Percentiles rank a stretch among this genome's conserved stretches.
Conservation (phyloP, 192 early-diverging fungal species). For the Podila horticola region DNA sequence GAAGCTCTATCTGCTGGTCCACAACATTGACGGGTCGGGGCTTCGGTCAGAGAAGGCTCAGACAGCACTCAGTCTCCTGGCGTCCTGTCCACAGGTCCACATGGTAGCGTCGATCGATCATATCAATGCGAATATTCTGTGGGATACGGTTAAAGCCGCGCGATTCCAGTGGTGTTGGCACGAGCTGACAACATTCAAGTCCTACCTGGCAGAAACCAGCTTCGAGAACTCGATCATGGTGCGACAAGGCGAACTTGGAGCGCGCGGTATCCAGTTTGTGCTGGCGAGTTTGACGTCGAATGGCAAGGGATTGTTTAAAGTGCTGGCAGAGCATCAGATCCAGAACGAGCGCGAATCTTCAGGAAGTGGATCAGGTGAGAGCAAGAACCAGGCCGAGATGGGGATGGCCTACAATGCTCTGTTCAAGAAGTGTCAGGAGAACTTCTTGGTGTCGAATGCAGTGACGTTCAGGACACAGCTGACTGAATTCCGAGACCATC, state of each 20-base stretch:
- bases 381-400: constrained; percentile 30
- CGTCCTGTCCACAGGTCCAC: constrained; percentile 72
- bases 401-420: constrained; percentile 76
- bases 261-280: constrained; percentile 81
- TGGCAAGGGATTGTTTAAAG: constrained; percentile 84
- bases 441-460: constrained; percentile 86
- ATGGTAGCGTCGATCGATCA: constrained; percentile 91
- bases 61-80: constrained; percentile 72
- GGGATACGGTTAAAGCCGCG: constrained; percentile 78
- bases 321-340: constrained; percentile 90
- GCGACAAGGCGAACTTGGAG: constrained; percentile 64
- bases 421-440: constrained; percentile 79
- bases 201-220: constrained; percentile 85
- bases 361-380: constrained; percentile 22
- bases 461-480: constrained; percentile 90
- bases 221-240: constrained; percentile 80
- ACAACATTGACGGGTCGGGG: constrained; percentile 88
- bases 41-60: constrained; percentile 79
- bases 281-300: constrained; percentile 85
- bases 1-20: constrained; percentile 80
- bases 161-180: constrained; percentile 92
- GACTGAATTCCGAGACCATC: constrained; percentile 93
- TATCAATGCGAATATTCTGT: constrained; percentile 88
- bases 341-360: constrained; percentile 37
- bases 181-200: constrained; percentile 88